phyloP scores from a whole-genome alignment of 331 rosid species.

The Malus hybrid region DNA sequence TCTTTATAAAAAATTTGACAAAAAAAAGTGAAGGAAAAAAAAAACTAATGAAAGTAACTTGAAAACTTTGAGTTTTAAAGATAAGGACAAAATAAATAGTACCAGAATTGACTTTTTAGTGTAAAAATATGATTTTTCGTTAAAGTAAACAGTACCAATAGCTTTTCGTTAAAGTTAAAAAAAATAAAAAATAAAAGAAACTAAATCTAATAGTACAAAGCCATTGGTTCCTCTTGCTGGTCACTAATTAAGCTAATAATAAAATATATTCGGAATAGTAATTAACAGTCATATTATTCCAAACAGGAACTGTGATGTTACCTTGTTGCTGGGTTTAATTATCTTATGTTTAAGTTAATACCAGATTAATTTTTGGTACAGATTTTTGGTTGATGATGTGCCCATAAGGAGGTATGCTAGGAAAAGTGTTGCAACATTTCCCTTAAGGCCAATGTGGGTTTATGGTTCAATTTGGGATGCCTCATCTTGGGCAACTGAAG shows the following conservation, averaged over 20 bases:
- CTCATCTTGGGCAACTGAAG: slow-evolving; percentile 98
- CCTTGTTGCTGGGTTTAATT: background rate
- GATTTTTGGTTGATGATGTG: slow-evolving; percentile 94
- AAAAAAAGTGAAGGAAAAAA: background rate
- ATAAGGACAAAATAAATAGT: too few relatives aligned
- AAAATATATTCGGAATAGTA: background rate
- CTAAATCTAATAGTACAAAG: background rate
- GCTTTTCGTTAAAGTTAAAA: background rate
- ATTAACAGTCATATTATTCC: background rate
- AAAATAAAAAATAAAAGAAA: background rate
- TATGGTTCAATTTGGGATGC: slow-evolving; percentile 99
- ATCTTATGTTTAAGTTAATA: background rate
- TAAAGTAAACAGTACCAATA: too few relatives aligned
- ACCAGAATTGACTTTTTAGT: too few relatives aligned
- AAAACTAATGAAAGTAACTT: too few relatives aligned
- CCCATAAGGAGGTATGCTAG: slow-evolving; percentile 85
- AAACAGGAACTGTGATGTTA: background rate
- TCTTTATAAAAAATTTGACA: background rate
- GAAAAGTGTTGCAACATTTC: slow-evolving; percentile 70
- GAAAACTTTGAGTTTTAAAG: too few relatives aligned
- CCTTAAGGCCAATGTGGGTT: slow-evolving; percentile 93
- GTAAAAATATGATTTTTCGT: too few relatives aligned
- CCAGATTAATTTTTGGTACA: slow-evolving; percentile 11
- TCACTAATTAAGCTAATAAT: background rate
- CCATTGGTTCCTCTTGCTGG: background rate